Evolutionary conservation across 2,329 filamentous ascomycete species (phyloP), one percentile per base, ranked within the genome.

Genomic region (Alternaria conjuncta): DNA sequence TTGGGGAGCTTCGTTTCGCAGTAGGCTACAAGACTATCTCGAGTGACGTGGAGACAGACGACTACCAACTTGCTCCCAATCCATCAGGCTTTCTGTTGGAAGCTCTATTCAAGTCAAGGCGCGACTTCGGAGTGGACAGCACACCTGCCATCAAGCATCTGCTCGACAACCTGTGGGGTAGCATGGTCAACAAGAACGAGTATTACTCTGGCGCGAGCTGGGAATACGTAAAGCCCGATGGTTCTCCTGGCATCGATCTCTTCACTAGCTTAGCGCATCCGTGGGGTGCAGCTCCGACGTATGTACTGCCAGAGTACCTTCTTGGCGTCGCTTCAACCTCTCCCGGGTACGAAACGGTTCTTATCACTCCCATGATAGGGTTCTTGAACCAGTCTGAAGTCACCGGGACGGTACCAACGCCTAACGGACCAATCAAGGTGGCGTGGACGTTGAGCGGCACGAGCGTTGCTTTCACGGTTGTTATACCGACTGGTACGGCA

Each of bases 201-300:
- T 79, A 79, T 60, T 73, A 73, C 23, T 80, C 78, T 2, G 83
- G 82, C 6, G 75, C 82, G 7, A 78, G 76, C 18, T 85, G 84
- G 82, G 83, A 85, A 63, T 84, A 85, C 47, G 71, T 84, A 2
- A 74, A 78, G 43, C 75, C 78, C 0, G 73, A 80, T 25, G 78
- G 78, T 2, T 70, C 71, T 1, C 83, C 83, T 0, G 83, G 82
- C 0, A 71, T 85, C 1, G 76, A 76, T 11, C 63, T 81, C 0
- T 85, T 79, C 67, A 85, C 83, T 2, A 82, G 79, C 45, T 68
- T 83, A 1, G 71, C 75, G 2, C 83, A 84, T 62, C 82, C 82
- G 0, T 85, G 82, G 83, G 80, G 82, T 30, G 81, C 78, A 1
- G 82, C 82, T 6, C 79, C 82, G 2, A 84, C 82, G 8, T 85